Evolutionary conservation across 2,329 filamentous ascomycete species (phyloP), one percentile per base, ranked within the genome.

Genomic region (Didymosphaeria variabile): DNA sequence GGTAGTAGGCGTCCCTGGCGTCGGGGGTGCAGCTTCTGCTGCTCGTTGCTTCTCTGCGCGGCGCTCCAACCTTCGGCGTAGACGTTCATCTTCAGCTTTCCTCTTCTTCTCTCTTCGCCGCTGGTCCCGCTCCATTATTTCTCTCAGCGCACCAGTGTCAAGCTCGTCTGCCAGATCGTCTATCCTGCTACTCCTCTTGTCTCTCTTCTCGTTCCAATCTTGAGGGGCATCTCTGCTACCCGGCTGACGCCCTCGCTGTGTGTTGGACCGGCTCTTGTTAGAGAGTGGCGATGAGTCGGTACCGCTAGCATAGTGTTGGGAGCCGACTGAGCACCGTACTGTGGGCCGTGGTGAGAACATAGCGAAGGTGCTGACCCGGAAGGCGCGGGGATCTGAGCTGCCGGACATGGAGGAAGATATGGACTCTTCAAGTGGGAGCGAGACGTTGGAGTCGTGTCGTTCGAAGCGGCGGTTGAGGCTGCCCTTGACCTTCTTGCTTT

Each of bases 41-140:
- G 52, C 84, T 58, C 82, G 81, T 62, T 87, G 82, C 40, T 86
- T 81, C 70, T 94, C 91, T 55, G 88, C 89, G 64, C 87, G 85
- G 55, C 87, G 84, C 44, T 88, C 85, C 26, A 95, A 79, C 60
- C 86, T 87, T 57, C 85, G 85, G 66, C 91, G 88, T 26, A 89
- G 79, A 65, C 85, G 87, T 63, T 92, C 88, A 64, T 88, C 87
- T 23, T 94, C 90, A 40, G 85, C 84, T 59, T 86, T 83, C 56
- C 85, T 87, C 79, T 91, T 94, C 74, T 88, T 88, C 67, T 97
- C 92, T 66, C 86, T 88, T 59, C 95, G 87, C 70, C 94, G 87
- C 67, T 90, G 86, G 72, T 99, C 95, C 61, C 95, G 85, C 70
- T 99, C 95, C 87, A 99, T 90, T 32, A 98, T 83, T 74, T 97